phyloP scores from a whole-genome alignment of 2,329 filamentous ascomycete genomes.

The Diplodia intermedia region DNA sequence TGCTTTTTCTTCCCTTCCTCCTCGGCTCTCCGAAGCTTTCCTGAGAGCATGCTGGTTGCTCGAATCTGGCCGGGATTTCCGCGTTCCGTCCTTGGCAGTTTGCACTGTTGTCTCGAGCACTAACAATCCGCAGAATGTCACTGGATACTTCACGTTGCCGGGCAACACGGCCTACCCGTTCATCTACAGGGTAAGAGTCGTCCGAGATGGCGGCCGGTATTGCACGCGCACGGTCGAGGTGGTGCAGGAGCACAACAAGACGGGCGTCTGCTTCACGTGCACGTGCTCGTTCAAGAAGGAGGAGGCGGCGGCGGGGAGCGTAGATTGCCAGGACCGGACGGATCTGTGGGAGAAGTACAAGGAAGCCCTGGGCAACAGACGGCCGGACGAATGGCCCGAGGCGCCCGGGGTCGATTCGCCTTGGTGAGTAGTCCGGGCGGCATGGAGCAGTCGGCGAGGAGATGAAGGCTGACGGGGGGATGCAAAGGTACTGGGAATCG shows the following conservation, averaged over 20 bases:
- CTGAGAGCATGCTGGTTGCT: neutral
- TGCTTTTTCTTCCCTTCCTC: neutral
- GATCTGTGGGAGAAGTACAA: conserved; percentile 48
- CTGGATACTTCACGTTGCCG: conserved; percentile 59
- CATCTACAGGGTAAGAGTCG: conserved; percentile 58
- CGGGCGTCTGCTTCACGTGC: conserved; percentile 58
- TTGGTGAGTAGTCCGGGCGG: conserved; percentile 36
- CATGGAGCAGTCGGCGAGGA: neutral
- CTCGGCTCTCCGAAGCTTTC: neutral
- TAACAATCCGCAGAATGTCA: conserved; percentile 53
- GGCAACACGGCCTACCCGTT: conserved; percentile 58
- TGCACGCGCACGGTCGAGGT: conserved; percentile 61
- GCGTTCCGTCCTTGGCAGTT: neutral
- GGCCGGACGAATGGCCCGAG: conserved; percentile 40
- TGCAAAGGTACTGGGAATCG: conserved; percentile 40
- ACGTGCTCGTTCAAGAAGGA: conserved; percentile 60
- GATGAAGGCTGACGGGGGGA: conserved; percentile 36
- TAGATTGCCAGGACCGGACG: conserved; percentile 46
- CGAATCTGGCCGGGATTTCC: neutral
- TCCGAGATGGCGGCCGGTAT: conserved; percentile 61
- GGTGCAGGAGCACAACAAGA: conserved; percentile 53
- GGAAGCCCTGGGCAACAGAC: conserved; percentile 44
- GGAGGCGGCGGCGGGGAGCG: conserved; percentile 42
- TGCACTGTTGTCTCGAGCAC: neutral
- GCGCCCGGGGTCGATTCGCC: conserved; percentile 47